Percentiles rank a stretch among this genome's conserved stretches.
phyloP scores from a whole-genome alignment of 2,329 filamentous ascomycete species.

The Monosporascus sp. region DNA sequence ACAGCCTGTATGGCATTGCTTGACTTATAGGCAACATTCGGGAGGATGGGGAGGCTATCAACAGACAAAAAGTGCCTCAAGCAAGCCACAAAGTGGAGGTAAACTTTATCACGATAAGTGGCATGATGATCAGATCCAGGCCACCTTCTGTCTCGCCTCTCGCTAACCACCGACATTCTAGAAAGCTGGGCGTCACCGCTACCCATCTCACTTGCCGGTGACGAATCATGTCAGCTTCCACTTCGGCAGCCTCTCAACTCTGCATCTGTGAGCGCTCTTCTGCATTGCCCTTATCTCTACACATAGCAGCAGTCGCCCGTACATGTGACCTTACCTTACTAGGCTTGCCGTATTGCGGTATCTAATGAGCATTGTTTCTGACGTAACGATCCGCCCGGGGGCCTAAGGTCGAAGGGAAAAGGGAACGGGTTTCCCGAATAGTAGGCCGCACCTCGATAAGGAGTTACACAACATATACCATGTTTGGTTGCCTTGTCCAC shows the following conservation, averaged over 20 bases:
- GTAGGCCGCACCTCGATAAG: not conserved
- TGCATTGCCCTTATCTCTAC: not conserved
- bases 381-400: not conserved
- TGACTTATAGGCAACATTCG: not conserved
- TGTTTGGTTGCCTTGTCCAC: not conserved
- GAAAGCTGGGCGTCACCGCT: constrained; percentile 5
- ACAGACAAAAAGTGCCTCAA: not conserved
- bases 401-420: not conserved
- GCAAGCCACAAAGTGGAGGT: not conserved
- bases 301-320: not conserved
- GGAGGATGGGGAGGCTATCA: not conserved
- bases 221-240: not conserved
- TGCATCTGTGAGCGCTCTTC: too few species aligned
- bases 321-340: not conserved
- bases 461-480: not conserved
- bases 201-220: not conserved
- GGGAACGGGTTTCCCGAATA: not conserved
- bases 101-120: too few species aligned
- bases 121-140: too few species aligned
- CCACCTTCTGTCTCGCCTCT: not conserved
- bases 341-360: not conserved
- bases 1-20: not conserved
- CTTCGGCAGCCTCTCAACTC: not conserved
- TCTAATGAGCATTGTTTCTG: not conserved
- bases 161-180: not conserved